Evolutionary conservation across 2,329 filamentous ascomycete species (phyloP), one percentile per base, ranked within the genome.

Genomic region (Teratosphaeria viscida): DNA sequence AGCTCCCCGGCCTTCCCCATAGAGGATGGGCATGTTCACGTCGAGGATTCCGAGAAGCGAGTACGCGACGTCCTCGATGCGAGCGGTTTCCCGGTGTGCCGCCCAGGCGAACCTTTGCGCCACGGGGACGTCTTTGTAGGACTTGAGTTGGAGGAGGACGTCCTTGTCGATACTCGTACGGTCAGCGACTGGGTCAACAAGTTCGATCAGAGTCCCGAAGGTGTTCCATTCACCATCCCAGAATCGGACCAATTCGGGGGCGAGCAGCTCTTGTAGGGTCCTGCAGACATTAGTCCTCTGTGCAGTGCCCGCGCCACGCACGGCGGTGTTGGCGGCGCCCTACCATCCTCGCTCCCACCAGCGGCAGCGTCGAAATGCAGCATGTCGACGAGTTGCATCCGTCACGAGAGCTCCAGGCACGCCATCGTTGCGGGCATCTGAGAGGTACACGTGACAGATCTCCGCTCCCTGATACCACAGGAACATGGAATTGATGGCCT

Each of bases 11-110:
- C 61, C 60, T 52, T 63, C 63, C 0, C 77, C 77, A 57, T 79
- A 80, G 0, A 79, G 54, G 1, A 79, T 62, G 0, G 76, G 72
- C 73, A 79, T 77, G 37, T 75, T 71, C 27, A 79, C 68, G 1
- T 69, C 68, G 26, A 80, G 79, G 0, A 79, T 68, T 0, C 63
- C 63, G 11, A 64, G 49, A 5, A 65, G 55, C 47, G 56, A 62
- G 49, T 65, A 65, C 6, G 62, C 59, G 0, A 52, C 57, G n/a
- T 64, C 63, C 59, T 64, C 63, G 14, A 23, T 23, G 10, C 57
- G 39, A 29, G 61, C 60, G 5, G 59, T 63, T n/a, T n/a, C n/a
- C n/a, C 61, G 55, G 5, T 47, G 26, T 10, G 57, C 54, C 5
- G 59, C 54, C 56, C 78, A 64, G 12, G 27, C 35, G 52, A 63